Conservation (phyloP, 805 yeast genomes). For the Yarrowia sp. region DNA sequence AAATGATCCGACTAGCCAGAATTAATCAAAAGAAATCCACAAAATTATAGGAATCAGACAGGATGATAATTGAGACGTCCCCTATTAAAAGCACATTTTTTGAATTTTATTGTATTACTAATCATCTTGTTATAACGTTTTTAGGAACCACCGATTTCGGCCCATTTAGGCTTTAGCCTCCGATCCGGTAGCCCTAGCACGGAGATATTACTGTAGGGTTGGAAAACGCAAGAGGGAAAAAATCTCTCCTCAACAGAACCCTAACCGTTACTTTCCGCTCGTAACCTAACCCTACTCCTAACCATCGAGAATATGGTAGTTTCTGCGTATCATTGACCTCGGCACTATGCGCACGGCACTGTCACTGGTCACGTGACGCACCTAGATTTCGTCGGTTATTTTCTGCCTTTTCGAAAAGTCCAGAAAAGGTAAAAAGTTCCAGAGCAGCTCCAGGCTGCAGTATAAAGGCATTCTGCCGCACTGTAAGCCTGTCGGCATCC, state of each 20-base stretch:
- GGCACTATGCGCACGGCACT: too few species aligned
- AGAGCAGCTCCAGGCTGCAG: not conserved
- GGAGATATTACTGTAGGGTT: not conserved
- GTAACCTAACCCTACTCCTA: not conserved
- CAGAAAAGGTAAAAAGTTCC: constrained; percentile 16
- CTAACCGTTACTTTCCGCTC: not conserved
- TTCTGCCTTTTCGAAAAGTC: not conserved
- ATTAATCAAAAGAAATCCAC: too few species aligned
- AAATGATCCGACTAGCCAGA: not conserved
- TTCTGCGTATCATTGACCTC: too few species aligned
- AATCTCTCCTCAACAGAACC: not conserved
- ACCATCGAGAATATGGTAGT: not conserved
- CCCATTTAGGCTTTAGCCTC: not conserved
- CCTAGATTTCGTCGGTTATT: not conserved
- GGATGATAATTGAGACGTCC: too few species aligned
- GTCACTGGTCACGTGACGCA: too few species aligned
- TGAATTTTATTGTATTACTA: too few species aligned
- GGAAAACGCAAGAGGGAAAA: not conserved
- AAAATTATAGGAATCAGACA: too few species aligned
- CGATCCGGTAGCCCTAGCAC: constrained; percentile 7
- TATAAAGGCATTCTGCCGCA: not conserved
- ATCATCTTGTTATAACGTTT: too few species aligned
- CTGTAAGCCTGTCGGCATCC: not conserved
- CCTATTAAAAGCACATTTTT: too few species aligned
- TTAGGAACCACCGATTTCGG: not conserved